A percentile compares a stretch with the other conserved stretches of the same genome.
Conservation (phyloP, 2,329 filamentous ascomycete genomes). For the Waltergamsia citrina region DNA sequence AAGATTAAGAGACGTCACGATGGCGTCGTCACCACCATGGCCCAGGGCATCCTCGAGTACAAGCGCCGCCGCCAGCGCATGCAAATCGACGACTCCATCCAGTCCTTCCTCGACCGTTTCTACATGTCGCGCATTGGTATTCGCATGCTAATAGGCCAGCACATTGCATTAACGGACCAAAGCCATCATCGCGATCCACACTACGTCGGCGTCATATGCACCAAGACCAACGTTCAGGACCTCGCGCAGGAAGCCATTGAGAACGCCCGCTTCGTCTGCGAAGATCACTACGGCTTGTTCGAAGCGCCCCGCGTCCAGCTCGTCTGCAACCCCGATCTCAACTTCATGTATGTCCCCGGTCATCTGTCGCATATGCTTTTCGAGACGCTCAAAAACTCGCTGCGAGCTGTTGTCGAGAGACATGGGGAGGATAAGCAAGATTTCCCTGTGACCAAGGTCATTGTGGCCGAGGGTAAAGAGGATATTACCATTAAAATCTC, state of each 20-base stretch:
- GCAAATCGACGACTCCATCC: slow-evolving; percentile 96
- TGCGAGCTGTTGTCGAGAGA: slow-evolving; percentile 91
- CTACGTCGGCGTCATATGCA: slow-evolving; percentile 98
- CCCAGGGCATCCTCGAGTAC: slow-evolving; percentile 95
- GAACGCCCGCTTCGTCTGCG: slow-evolving; percentile 97
- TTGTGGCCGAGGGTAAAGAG: slow-evolving; percentile 94
- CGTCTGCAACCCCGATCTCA: slow-evolving; percentile 84
- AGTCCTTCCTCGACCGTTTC: slow-evolving; percentile 95
- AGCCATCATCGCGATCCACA: slow-evolving; percentile 80
- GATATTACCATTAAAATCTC: slow-evolving; percentile 99
- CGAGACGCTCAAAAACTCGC: slow-evolving; percentile 96
- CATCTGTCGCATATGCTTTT: slow-evolving; percentile 99
- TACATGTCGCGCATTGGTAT: slow-evolving; percentile 99
- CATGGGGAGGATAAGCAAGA: slow-evolving; percentile 93
- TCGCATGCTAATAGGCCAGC: slow-evolving; percentile 97
- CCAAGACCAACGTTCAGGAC: slow-evolving; percentile 92
- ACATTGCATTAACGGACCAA: slow-evolving; percentile 94
- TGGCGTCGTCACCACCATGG: slow-evolving; percentile 94
- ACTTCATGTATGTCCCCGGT: slow-evolving; percentile 99
- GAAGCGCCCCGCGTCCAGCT: slow-evolving; percentile 95
- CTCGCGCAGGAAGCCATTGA: slow-evolving; percentile 96
- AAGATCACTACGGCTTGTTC: slow-evolving; percentile 96
- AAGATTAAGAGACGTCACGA: slow-evolving; percentile 95
- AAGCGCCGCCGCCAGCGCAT: slow-evolving; percentile 93
- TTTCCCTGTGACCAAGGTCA: slow-evolving; percentile 94